Base-by-base conservation (phyloP, 2,329 filamentous ascomycete species). In the Penicillium thymicola region DNA sequence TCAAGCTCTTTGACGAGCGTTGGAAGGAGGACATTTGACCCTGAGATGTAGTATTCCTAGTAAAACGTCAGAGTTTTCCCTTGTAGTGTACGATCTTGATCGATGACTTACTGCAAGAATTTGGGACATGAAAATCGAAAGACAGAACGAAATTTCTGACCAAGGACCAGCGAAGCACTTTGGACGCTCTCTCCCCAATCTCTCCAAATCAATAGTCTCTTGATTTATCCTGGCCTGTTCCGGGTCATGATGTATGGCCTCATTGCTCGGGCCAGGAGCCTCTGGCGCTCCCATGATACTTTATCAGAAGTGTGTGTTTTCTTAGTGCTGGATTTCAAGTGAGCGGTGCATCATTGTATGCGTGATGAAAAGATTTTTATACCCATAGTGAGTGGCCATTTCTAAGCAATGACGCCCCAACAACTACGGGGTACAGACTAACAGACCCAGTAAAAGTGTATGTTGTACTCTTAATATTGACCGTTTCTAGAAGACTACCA, bases 41-140 rank as follows among this genome's bases (percentile, higher is more conserved):
- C 90, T 45, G 86, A 89, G 49, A 93, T 82, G 68, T 88, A 89
- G 72, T 87, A 92, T 75, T 92, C 89, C 79, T 84, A 58, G 9
- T 30, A 14, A 11, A 25, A 32, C 37, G 53, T 38, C 51, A 56
- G 13, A 56, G 38, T 10, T 25, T 21, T 37, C 16, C 5, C 10
- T 16, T 4, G 4, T 36, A 23, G 36, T 23, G n/a, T 47, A 25
- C 11, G 3, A n/a, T 16, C 13, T 21, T 28, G 25, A 14, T 25
- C 13, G 28, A 13, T 4, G 3, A 71, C 79, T 54, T 72, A 82
- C 81, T 43, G 82, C 79, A 65, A 88, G 78, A 59, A 87, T 81
- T 75, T 87, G 86, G 44, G 84, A 86, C 59, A 83, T 80, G 13
- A 86, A 73, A 21, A 88, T 77, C 0, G 83, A 83, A 62, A 84